Evolutionary conservation across 2,329 filamentous ascomycete species (phyloP).

Genomic region (Aspergillus costaricaensis): DNA sequence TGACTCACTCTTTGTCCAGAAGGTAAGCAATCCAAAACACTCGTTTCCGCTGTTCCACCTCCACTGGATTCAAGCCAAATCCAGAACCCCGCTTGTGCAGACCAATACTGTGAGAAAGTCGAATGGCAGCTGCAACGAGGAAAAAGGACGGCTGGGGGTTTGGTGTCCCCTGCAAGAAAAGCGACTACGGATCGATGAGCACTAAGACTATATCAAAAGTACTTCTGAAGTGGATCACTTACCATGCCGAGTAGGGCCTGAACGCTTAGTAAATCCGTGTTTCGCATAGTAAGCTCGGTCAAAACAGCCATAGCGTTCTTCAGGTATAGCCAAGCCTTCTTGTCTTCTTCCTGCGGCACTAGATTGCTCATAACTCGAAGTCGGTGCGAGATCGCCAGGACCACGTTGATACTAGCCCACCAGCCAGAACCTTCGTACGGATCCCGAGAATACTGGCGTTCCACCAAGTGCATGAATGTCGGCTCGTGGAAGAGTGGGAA

Average conservation of each 20-base stretch:
- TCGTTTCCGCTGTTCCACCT: constrained; percentile 84
- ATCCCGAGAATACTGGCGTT: constrained; percentile 87
- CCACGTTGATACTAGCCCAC: constrained; percentile 97
- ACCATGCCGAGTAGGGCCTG: constrained; percentile 91
- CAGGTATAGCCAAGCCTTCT: constrained; percentile 91
- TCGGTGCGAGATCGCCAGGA: constrained; percentile 87
- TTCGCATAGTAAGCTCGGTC: constrained; percentile 90
- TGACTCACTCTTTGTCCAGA: constrained; percentile 66
- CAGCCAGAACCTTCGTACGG: constrained; percentile 94
- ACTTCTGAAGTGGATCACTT: constrained; percentile 23
- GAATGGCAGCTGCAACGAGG: constrained; percentile 84
- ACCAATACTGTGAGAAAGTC: constrained; percentile 89
- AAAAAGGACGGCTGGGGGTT: constrained; percentile 95
- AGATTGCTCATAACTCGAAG: constrained; percentile 94
- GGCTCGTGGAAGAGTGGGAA: constrained; percentile 97
- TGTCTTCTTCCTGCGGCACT: constrained; percentile 85
- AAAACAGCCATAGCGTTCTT: constrained; percentile 96
- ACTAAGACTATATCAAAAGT: background rate
- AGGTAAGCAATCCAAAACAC: constrained; percentile 78
- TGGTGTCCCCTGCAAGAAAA: constrained; percentile 94
- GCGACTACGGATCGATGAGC: constrained; percentile 50
- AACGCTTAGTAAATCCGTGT: constrained; percentile 91
- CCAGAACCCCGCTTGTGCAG: constrained; percentile 90
- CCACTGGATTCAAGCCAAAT: constrained; percentile 89
- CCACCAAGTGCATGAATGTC: constrained; percentile 96